These are phyloP conservation scores for Hypomyces rosellus DNA, from an alignment of 2,329 filamentous ascomycete genomes.

Conservation along the genomic window DNA sequence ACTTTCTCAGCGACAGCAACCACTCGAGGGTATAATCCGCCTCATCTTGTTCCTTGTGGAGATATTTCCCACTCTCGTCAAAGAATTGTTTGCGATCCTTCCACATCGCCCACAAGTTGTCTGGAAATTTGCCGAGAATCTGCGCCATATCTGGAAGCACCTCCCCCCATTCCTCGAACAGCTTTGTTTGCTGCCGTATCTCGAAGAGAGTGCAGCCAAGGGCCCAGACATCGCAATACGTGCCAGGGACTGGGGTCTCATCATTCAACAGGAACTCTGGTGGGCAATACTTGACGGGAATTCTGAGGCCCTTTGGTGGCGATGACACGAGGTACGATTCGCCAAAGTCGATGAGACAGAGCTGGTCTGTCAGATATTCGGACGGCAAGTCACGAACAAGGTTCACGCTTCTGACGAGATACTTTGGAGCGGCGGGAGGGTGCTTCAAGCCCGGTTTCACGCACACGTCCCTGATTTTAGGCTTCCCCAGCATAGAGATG, in stretches of 20 bases:
- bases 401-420: conserved; percentile 17
- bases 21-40: conserved; percentile 1
- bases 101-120: conserved; percentile 27
- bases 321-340: conserved; percentile 15
- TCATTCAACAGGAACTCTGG: conserved; percentile 21
- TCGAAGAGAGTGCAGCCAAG: conserved; percentile 29
- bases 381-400: background rate
- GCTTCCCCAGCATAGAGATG: conserved; percentile 15
- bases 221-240: conserved; percentile 25
- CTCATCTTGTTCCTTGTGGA: too few relatives aligned
- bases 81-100: conserved; percentile 17
- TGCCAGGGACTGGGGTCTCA: conserved; percentile 9
- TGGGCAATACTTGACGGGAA: conserved; percentile 23
- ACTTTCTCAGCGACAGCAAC: too few relatives aligned
- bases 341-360: conserved; percentile 20
- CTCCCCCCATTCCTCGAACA: conserved; percentile 21
- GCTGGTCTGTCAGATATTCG: conserved; percentile 13
- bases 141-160: conserved; percentile 22
- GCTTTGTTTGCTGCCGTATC: conserved; percentile 21
- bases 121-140: conserved; percentile 26
- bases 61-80: conserved; percentile 13
- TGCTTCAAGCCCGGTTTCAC: conserved; percentile 8
- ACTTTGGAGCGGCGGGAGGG: conserved; percentile 14
- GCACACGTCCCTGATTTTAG: background rate
- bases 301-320: conserved; percentile 19